Base-by-base conservation (phyloP, 192 early-diverging fungal species). In the Dimargaris xerosporica region DNA sequence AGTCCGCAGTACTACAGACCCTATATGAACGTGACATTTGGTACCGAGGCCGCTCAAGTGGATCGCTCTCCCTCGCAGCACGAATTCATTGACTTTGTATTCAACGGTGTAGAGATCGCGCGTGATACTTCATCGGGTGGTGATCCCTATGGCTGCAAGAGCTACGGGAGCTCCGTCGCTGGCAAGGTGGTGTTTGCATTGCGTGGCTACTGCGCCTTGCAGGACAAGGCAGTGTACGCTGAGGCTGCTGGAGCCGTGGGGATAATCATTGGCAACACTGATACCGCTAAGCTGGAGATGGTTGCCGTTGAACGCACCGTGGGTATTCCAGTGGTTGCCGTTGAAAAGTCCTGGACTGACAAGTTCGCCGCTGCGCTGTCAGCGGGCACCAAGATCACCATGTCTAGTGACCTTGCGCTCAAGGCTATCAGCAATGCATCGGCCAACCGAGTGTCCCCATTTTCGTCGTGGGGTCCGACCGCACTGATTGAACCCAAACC, bases 391-490 rank as follows among this genome's bases (percentile, higher is more conserved):
- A 72, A 21, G 62, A 52, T 17, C 68, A 75, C 68, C 0, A 62
- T 83, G n/a, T 58, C 66, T 9, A 80, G 82, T 28, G 77, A 77
- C 26, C 67, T 74, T 65, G 69, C 75, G 7, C 68, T 75, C 3
- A 70, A 72, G 44, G 66, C 77, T 29, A 62, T 70, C 28, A 13
- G 25, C 25, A 55, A 31, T 23, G 2, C 3, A 1, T 64, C 78
- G 11, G 85, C 78, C 43, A 82, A 82, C 42, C 81, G 72, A 41
- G 66, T 88, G 10, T 89, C 90, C 19, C 52, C 56, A 42, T 91
- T 88, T 64, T 86, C 86, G 12, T 85, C 84, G 28, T 78, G 78
- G 65, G 93, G 93, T 30, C 81, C 86, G 0, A 82, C 78, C 47
- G 75, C 75, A 28, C 80, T 88, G 60, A 70, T 92, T 46, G 69